Evolutionary conservation across 805 yeast genomes (phyloP).

Genomic region (Debaryomyces castellii): DNA sequence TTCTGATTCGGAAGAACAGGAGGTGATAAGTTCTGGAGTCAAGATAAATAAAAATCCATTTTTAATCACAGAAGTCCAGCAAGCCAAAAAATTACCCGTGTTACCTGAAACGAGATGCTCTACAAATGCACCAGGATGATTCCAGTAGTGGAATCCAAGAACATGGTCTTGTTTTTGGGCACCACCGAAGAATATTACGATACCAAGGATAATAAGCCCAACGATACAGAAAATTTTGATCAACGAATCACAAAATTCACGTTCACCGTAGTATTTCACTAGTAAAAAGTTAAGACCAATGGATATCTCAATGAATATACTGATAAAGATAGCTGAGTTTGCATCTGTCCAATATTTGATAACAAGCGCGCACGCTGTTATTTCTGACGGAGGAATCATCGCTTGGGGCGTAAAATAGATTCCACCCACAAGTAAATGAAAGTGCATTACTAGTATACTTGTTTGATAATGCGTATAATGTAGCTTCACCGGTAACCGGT

Average conservation of each 20-base stretch:
- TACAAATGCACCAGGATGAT: constrained; percentile 21
- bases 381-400: constrained; percentile 19
- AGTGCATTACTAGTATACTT: constrained; percentile 12
- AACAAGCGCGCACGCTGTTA: constrained; percentile 22
- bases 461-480: constrained; percentile 9
- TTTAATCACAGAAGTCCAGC: constrained; percentile 59
- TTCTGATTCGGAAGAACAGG: constrained; percentile 52
- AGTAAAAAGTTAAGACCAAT: constrained; percentile 17
- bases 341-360: constrained; percentile 26
- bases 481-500: constrained; percentile 19
- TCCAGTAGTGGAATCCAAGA: constrained; percentile 22
- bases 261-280: constrained; percentile 21
- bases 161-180: constrained; percentile 16
- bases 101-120: constrained; percentile 34
- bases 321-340: constrained; percentile 46
- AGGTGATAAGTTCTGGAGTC: constrained; percentile 48
- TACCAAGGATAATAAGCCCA: constrained; percentile 18
- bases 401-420: constrained; percentile 18
- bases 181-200: constrained; percentile 23
- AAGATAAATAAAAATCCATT: constrained; percentile 61
- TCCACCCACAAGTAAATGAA: constrained; percentile 19
- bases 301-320: constrained; percentile 31
- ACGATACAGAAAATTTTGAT: constrained; percentile 18
- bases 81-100: constrained; percentile 60
- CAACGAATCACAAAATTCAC: constrained; percentile 19